Conservation (phyloP, 176 grass and related monocot genomes). For the Musa acuminata region DNA sequence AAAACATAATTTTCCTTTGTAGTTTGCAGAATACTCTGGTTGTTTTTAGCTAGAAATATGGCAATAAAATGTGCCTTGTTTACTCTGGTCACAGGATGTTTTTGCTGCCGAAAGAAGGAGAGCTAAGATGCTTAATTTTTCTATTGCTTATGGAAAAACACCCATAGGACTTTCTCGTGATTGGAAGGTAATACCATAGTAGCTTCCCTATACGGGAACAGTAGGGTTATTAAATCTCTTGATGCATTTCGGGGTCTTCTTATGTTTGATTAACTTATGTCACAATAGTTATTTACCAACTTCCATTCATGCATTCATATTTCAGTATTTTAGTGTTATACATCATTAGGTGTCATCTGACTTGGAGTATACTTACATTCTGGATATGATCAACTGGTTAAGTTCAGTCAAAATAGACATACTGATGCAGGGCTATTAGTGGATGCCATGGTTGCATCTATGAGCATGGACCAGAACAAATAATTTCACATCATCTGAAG, state of each 20-base stretch:
- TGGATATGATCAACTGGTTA: too few species aligned
- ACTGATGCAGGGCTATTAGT: too few species aligned
- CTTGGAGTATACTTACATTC: too few species aligned
- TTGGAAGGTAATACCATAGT: slow-evolving; percentile 64
- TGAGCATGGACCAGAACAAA: too few species aligned
- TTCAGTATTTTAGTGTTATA: background rate
- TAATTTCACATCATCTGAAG: too few species aligned
- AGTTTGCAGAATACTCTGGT: background rate
- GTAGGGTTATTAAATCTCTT: background rate
- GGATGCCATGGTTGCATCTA: too few species aligned
- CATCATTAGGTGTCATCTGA: too few species aligned
- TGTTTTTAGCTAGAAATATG: background rate
- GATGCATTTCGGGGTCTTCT: too few species aligned
- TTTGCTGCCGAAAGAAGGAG: slow-evolving; percentile 93
- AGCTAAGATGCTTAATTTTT: slow-evolving; percentile 99
- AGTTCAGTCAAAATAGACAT: too few species aligned
- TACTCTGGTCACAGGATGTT: slow-evolving; percentile 65
- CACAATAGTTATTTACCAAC: background rate
- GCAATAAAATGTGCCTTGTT: slow-evolving; percentile 17
- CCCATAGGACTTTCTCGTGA: slow-evolving; percentile 74
- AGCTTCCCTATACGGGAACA: background rate
- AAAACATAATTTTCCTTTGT: background rate
- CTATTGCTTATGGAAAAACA: slow-evolving; percentile 97
- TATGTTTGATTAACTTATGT: too few species aligned
- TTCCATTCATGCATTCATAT: background rate